Base-by-base conservation (phyloP, 441 rosid species). In the Pelargonium cotyledonis region DNA sequence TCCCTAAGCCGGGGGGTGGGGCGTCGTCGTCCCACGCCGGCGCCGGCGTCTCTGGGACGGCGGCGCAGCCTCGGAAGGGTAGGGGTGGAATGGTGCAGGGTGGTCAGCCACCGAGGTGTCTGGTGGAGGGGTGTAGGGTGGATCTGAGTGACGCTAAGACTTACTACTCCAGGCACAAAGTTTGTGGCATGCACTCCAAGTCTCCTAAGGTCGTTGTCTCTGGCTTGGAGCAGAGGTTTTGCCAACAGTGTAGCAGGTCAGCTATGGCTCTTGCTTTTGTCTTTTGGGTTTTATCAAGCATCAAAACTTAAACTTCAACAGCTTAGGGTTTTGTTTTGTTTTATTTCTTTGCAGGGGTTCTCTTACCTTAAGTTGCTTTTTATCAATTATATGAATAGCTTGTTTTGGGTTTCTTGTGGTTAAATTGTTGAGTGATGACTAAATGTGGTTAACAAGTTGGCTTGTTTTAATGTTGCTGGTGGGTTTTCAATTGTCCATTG, bases 171-270 rank as follows among this genome's bases (percentile, higher is more conserved):
- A 85, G 94, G 82, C 99, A 95, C 63, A 95, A 88, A 80, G 96
- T 95, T 21, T 95, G 99, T 77, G 74, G 83, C 9, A 73, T 84
- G 84, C 99, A 95, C 73, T 90, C 99, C 9, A 95, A 95, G 76
- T 80, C 95, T 66, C 81, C 97, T 53, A 80, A 73, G 71, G 99
- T 95, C 76, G 69, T 85, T 77, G 97, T 95, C 76, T 80, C 85
- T 73, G 98, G 97, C 67, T 78, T 95, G 70, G 82, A 80, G 75
- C 97, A 92, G 80, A 86, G 99, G 75, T 95, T 95, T 73, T 95
- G 99, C 76, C 99, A 95, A 66, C 98, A 95, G 85, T 95, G 99
- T 70, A 91, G 99, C 88, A 88, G 97, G 99, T 94, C 77, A 46
- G 77, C 74, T 49, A 23, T 29, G 21, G 41, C 8, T 19, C 38